A percentile compares a stretch with the other conserved stretches of the same genome.
Evolutionary conservation across 345 rosid species (phyloP).

Genomic region (Iberis pinnata): DNA sequence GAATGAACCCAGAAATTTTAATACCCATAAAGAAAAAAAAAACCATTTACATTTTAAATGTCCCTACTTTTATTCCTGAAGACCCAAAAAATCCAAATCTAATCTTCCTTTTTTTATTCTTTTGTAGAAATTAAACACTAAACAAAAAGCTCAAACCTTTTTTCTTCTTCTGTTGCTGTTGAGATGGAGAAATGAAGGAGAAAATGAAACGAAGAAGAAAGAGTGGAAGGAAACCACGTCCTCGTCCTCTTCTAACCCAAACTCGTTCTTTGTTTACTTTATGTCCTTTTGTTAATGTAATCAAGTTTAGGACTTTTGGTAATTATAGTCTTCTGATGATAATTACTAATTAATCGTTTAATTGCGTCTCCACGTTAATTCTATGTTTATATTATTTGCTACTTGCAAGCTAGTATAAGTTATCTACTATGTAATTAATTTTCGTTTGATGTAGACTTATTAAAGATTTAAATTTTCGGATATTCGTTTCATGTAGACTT

Average conservation of each 20-base stretch:
- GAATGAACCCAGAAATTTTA: conserved; percentile 6
- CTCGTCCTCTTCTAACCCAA: conserved; percentile 30
- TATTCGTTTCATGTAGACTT: too few relatives aligned
- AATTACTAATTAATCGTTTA: too few relatives aligned
- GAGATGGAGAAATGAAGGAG: conserved; percentile 7
- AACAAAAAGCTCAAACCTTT: not conserved
- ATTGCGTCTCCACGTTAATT: too few relatives aligned
- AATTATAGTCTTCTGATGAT: too few relatives aligned
- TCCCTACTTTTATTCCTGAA: not conserved
- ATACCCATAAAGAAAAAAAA: not conserved
- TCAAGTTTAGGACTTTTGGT: too few relatives aligned
- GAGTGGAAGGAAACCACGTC: conserved; percentile 29
- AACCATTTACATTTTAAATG: conserved; percentile 25
- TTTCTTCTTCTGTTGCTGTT: not conserved
- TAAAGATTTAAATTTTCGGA: too few relatives aligned
- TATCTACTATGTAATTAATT: too few relatives aligned
- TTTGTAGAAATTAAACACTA: conserved; percentile 2
- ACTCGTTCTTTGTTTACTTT: conserved; percentile 16
- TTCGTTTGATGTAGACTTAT: too few relatives aligned
- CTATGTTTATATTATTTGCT: too few relatives aligned
- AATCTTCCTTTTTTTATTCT: not conserved
- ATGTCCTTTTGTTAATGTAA: conserved; percentile 26
- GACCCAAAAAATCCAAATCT: not conserved
- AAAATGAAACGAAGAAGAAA: conserved; percentile 27
- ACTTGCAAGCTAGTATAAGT: too few relatives aligned